These are phyloP conservation scores for Globisporangium barbulae DNA, from an alignment of 352 stramenopile species.

Conservation along the genomic window DNA sequence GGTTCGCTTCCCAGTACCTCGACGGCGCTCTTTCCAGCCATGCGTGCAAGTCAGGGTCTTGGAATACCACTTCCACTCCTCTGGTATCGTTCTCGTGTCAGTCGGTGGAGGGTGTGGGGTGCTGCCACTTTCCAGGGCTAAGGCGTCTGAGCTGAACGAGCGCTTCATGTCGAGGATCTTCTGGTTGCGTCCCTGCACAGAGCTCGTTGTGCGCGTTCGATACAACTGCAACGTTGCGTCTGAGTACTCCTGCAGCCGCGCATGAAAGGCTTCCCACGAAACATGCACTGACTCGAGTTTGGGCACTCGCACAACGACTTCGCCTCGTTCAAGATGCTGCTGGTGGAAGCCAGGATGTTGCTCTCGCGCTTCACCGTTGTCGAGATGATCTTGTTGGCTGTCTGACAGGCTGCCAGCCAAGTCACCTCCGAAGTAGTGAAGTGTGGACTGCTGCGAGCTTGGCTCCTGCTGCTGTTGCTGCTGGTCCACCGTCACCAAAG, in stretches of 20 bases:
- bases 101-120: not conserved
- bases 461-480: not conserved
- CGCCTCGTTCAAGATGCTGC: constrained; percentile 4
- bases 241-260: constrained; percentile 55
- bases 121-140: not conserved
- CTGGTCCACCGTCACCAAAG: not conserved
- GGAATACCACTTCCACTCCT: constrained; percentile 76
- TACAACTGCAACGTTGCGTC: constrained; percentile 70
- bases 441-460: not conserved
- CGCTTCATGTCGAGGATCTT: constrained; percentile 58
- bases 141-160: not conserved
- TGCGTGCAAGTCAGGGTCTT: constrained; percentile 80
- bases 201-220: constrained; percentile 72
- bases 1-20: constrained; percentile 59
- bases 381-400: not conserved
- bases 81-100: constrained; percentile 42
- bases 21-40: constrained; percentile 76
- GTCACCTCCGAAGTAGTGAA: constrained; percentile 1
- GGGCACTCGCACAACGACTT: constrained; percentile 62
- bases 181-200: constrained; percentile 59
- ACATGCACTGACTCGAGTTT: constrained; percentile 47
- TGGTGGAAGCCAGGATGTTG: not conserved
- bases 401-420: not conserved
- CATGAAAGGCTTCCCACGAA: constrained; percentile 74
- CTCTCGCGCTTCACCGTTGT: not conserved